These are phyloP conservation scores for Microsporum canis DNA, from an alignment of 2,329 filamentous ascomycete species.

Conservation along the genomic window DNA sequence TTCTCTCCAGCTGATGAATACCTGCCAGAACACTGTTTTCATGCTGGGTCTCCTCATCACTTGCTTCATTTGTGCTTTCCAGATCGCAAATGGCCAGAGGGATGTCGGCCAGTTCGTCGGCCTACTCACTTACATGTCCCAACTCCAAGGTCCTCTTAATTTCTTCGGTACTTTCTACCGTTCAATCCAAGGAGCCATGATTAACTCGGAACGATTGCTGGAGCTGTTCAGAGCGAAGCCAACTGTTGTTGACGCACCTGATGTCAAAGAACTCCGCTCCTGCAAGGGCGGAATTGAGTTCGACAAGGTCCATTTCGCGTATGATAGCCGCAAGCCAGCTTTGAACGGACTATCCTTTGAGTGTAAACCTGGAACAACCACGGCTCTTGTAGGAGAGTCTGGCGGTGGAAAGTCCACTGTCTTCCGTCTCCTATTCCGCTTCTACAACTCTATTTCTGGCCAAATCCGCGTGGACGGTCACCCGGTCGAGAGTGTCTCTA, in stretches of 20 bases:
- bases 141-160: slow-evolving; percentile 69
- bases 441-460: slow-evolving; percentile 77
- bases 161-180: slow-evolving; percentile 93
- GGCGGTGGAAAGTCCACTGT: slow-evolving; percentile 95
- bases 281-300: slow-evolving; percentile 79
- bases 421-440: slow-evolving; percentile 90
- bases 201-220: slow-evolving; percentile 87
- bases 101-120: slow-evolving; percentile 60
- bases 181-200: slow-evolving; percentile 92
- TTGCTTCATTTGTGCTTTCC: slow-evolving; percentile 63
- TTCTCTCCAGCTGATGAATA: slow-evolving; percentile 69
- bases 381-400: slow-evolving; percentile 90
- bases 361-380: slow-evolving; percentile 81
- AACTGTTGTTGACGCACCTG: slow-evolving; percentile 68
- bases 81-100: slow-evolving; percentile 57
- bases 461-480: slow-evolving; percentile 73
- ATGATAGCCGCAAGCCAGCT: slow-evolving; percentile 76
- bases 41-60: slow-evolving; percentile 62
- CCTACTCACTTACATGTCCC: slow-evolving; percentile 65
- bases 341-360: slow-evolving; percentile 74
- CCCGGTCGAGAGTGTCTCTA: slow-evolving; percentile 75
- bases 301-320: slow-evolving; percentile 80
- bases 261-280: slow-evolving; percentile 49
- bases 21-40: slow-evolving; percentile 68
- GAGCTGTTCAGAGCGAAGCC: slow-evolving; percentile 95